Percentiles rank a stretch among this genome's conserved stretches.
Evolutionary conservation across 2,329 filamentous ascomycete genomes (phyloP).

Genomic region (Ceratocystis eucalypticola): DNA sequence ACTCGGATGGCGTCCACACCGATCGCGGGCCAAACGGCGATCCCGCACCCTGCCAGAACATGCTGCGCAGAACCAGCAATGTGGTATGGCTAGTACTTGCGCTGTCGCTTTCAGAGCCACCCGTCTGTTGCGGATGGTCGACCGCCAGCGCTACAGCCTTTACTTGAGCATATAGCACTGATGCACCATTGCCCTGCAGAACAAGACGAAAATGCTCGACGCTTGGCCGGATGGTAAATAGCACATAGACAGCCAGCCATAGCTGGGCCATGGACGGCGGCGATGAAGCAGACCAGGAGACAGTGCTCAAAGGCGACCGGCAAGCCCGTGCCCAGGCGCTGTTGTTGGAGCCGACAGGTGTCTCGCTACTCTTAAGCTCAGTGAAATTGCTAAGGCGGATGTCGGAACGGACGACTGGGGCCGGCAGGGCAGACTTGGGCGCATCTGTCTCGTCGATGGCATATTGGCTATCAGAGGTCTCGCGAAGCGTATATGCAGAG

Average conservation of each 20-base stretch:
- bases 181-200: slow-evolving; percentile 30
- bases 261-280: slow-evolving; percentile 36
- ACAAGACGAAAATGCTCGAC: slow-evolving; percentile 38
- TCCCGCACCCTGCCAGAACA: slow-evolving; percentile 59
- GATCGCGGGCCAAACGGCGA: slow-evolving; percentile 53
- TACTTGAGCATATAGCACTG: slow-evolving; percentile 30
- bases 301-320: slow-evolving; percentile 35
- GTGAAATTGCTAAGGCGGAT: slow-evolving; percentile 35
- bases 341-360: slow-evolving; percentile 39
- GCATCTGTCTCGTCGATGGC: slow-evolving; percentile 26
- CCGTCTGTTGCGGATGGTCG: slow-evolving; percentile 31
- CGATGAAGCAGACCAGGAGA: slow-evolving; percentile 32
- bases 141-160: slow-evolving; percentile 37
- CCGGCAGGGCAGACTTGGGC: slow-evolving; percentile 23
- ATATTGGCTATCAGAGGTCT: slow-evolving; percentile 26
- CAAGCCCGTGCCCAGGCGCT: slow-evolving; percentile 44
- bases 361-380: slow-evolving; percentile 36
- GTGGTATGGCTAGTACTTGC: slow-evolving; percentile 22
- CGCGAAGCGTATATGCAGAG: slow-evolving; percentile 32
- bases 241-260: slow-evolving; percentile 40
- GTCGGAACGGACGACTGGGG: slow-evolving; percentile 25
- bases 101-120: slow-evolving; percentile 24
- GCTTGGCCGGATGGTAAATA: slow-evolving; percentile 37
- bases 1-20: slow-evolving; percentile 40
- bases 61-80: slow-evolving; percentile 34